phyloP scores from a whole-genome alignment of 2,329 filamentous ascomycete species.

The Didymella sp. region DNA sequence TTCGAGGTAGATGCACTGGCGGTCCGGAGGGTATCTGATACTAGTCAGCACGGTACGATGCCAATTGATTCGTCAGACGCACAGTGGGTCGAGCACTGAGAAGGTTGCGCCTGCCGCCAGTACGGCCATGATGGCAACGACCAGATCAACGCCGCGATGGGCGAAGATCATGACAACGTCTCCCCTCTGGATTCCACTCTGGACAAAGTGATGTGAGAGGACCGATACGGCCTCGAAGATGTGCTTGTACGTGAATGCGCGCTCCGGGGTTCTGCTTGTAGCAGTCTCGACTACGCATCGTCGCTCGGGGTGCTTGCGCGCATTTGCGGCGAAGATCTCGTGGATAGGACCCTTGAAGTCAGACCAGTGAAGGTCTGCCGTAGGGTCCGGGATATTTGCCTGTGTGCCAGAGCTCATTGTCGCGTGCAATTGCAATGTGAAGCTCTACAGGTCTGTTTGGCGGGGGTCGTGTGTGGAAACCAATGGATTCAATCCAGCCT shows the following conservation, averaged over 20 bases:
- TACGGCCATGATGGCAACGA: slow-evolving; percentile 80
- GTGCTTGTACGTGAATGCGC: slow-evolving; percentile 81
- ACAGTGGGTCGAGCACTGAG: slow-evolving; percentile 76
- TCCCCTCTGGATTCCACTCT: slow-evolving; percentile 74
- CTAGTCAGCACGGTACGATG: slow-evolving; percentile 10
- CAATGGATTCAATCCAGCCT: slow-evolving; percentile 16
- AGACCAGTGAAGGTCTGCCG: slow-evolving; percentile 71
- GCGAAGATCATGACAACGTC: slow-evolving; percentile 96
- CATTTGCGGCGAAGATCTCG: slow-evolving; percentile 72
- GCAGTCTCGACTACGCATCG: slow-evolving; percentile 72
- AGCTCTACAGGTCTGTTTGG: slow-evolving; percentile 7
- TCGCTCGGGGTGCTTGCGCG: slow-evolving; percentile 70
- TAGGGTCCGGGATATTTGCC: slow-evolving; percentile 66
- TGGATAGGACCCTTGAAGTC: slow-evolving; percentile 72
- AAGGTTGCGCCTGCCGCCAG: slow-evolving; percentile 66
- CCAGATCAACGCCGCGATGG: slow-evolving; percentile 79
- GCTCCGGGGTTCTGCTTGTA: slow-evolving; percentile 60
- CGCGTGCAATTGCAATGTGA: slow-evolving; percentile 27
- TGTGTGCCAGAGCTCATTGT: slow-evolving; percentile 38
- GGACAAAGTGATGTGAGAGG: slow-evolving; percentile 78
- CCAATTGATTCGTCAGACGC: slow-evolving; percentile 50
- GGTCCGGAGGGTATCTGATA: slow-evolving; percentile 74
- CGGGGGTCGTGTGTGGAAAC: slow-evolving; percentile 8
- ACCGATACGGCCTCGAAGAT: slow-evolving; percentile 86
- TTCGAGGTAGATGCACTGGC: slow-evolving; percentile 84